Base-by-base conservation (phyloP, 2,329 filamentous ascomycete species). In the Exophiala viscosa region DNA sequence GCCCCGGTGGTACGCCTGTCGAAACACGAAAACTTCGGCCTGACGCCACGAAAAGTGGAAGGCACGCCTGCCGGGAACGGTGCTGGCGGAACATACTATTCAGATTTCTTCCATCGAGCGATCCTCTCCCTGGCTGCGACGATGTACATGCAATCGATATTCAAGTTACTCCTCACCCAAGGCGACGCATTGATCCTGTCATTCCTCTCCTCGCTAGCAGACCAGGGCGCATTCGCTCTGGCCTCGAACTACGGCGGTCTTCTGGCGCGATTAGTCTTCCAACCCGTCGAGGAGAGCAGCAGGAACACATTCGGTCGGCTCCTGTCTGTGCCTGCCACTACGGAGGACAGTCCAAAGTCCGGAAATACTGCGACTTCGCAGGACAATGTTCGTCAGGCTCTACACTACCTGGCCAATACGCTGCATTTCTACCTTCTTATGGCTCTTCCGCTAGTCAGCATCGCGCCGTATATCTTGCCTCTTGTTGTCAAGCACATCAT, bases 161-260 rank as follows among this genome's bases (percentile, higher is more conserved):
- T 97, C 64, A 99, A 99, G 70, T 92, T 97, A 67, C 68, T 97
- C 47, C 81, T 99, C 47, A 97, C 93, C 0, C 90, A 97, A 71
- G 93, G 92, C 54, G 93, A 99, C 72, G 90, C 90, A 1, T 82
- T 97, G 61, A 83, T 97, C 45, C 86, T 99, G 58, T 86, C 88
- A 13, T 73, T 85, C 10, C 77, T 97, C 52, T 86, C 91, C 5
- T 84, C 84, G 0, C 80, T 93, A 1, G 77, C 83, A 38, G 87
- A 91, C 3, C 93, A 97, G 73, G 93, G 93, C 11, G 84, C 90
- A 33, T 99, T 97, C 66, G 90, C 91, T 0, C 79, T 99, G 4
- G 93, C 92, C 47, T 90, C 90, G 63, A 99, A 97, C 70, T 99
- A 93, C 67, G 93, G 93, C 17, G 88, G 91, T 2, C 80, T 99